These are phyloP conservation scores for Camellia oleifera DNA, from an alignment of 179 eudicot genomes.

Conservation along the genomic window DNA sequence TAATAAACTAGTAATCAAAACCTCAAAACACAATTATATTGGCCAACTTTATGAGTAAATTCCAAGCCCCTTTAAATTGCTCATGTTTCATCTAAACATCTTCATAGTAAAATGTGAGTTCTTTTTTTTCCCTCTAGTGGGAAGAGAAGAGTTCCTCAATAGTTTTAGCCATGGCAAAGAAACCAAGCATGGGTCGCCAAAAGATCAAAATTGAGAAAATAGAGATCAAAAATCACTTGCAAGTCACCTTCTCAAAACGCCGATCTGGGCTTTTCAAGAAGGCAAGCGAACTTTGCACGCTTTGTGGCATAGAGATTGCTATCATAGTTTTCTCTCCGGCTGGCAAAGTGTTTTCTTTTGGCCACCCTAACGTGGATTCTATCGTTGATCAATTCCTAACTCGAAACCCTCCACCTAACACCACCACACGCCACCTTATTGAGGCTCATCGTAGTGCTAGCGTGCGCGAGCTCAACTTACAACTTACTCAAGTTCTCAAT, in stretches of 20 bases:
- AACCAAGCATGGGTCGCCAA: constrained; percentile 17
- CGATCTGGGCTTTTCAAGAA: constrained; percentile 18
- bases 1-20: constrained; percentile 8
- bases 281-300: constrained; percentile 17
- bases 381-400: constrained; percentile 4
- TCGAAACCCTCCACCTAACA: constrained; percentile 11
- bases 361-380: constrained; percentile 13
- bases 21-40: neutral
- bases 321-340: constrained; percentile 13
- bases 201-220: constrained; percentile 17
- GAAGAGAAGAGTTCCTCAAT: no score
- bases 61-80: constrained; percentile 10
- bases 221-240: constrained; percentile 13
- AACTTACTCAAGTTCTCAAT: constrained; percentile 5
- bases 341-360: constrained; percentile 15
- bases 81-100: neutral
- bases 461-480: constrained; percentile 2
- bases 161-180: constrained; percentile 4
- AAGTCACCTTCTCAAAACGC: constrained; percentile 21
- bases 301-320: constrained; percentile 13
- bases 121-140: no score
- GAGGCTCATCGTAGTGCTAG: neutral
- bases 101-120: neutral
- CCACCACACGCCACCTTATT: neutral
- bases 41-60: neutral